Evolutionary conservation across 306 rosid species (phyloP), one percentile per base, ranked within the genome.

Genomic region (Quercus agrifolia): DNA sequence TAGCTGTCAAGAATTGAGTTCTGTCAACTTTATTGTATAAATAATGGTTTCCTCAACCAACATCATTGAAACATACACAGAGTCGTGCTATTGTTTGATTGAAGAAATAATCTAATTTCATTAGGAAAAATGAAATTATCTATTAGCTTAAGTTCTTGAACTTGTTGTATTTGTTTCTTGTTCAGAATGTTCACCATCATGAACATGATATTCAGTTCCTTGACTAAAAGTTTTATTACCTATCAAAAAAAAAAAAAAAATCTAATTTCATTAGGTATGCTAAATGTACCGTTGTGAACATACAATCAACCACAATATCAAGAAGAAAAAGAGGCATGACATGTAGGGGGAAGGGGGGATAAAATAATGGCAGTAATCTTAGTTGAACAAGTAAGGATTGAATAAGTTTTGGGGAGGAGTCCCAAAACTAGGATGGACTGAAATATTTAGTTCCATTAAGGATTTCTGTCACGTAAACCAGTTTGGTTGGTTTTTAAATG

Each of bases 1-100:
- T 78, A 96, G 92, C 99, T 96, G 97, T 67, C 66, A 81, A 86
- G 57, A 80, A 64, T 69, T 72, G 76, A 76, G 78, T 79, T 82
- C 54, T 69, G 76, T 81, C 74, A 85, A 71, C 51, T 80, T 79
- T 69, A 76, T 70, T 52, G 54, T 11, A 44, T 64, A 67, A 78
- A 77, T 56, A 67, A 76, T 19, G 25, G 52, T 61, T 77, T 77
- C 74, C 81, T 35, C 77, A 73, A 77, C 79, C 77, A 82, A 76
- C 56, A 17, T 6, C 62, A 41, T 35, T 30, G 62, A 66, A 27
- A 52, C 33, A 67, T 33, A 31, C 7, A 67, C 51, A 33, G 49
- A 66, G 13, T 21, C 71, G 1, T 67, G 51, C 71, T 33, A 67
- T 67, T 23, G 14, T 57, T 44, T 14, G 17, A 63, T 25, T 64